Evolutionary conservation across 2,329 filamentous ascomycete species (phyloP).

Genomic region (Thielaviopsis euricoi): DNA sequence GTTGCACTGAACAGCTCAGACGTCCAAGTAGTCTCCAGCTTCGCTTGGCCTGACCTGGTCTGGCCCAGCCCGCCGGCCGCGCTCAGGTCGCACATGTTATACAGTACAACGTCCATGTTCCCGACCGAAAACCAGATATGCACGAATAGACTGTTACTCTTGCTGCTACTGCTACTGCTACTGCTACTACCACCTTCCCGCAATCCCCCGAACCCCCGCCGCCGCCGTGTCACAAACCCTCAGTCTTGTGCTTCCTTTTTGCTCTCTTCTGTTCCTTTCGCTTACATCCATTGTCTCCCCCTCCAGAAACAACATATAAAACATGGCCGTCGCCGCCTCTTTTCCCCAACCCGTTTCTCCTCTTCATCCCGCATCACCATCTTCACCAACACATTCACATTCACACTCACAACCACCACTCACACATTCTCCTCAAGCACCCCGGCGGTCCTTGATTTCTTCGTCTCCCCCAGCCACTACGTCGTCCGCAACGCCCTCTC

Average conservation of each 20-base stretch:
- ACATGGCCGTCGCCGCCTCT: conserved; percentile 3
- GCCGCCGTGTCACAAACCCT: no score
- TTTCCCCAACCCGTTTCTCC: background rate
- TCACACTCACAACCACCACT: background rate
- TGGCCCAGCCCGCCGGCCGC: no score
- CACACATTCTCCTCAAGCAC: background rate
- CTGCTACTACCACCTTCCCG: no score
- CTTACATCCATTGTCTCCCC: background rate
- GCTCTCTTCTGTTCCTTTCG: no score
- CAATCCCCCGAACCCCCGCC: no score
- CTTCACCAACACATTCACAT: background rate
- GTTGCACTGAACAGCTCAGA: background rate
- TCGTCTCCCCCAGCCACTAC: conserved; percentile 1
- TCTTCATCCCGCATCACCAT: background rate
- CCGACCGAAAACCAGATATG: no score
- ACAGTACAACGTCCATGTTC: no score
- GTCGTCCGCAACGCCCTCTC: conserved; percentile 7
- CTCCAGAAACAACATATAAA: conserved; percentile 6
- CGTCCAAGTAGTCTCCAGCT: no score
- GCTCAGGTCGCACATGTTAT: no score
- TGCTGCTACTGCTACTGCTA: no score
- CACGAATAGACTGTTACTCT: no score
- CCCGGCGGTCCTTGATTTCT: conserved; percentile 4
- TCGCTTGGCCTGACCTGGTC: no score
- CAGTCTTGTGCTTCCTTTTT: background rate